Conservation (phyloP, 2,329 filamentous ascomycete species). For the Phoma herbarum region DNA sequence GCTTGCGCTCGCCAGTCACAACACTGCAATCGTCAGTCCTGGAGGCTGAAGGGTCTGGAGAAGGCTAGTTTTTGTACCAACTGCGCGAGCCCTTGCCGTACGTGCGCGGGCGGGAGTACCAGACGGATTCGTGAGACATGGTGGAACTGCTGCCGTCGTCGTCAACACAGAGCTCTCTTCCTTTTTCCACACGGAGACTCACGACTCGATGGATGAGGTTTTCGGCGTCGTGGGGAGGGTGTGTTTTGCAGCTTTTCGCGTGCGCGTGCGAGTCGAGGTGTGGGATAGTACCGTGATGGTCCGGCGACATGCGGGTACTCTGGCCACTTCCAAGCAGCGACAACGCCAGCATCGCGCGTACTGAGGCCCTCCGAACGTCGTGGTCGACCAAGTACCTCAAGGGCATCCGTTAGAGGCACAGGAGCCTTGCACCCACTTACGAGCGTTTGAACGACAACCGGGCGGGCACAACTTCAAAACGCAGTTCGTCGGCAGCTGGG, state of each 20-base stretch:
- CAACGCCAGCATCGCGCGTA: too few relatives aligned
- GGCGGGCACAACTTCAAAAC: too few relatives aligned
- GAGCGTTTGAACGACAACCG: too few relatives aligned
- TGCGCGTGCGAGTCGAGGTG: neutral
- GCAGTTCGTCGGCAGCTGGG: too few relatives aligned
- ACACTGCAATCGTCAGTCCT: constrained; percentile 25
- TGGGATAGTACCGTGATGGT: neutral
- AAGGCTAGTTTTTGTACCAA: constrained; percentile 75
- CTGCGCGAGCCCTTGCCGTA: constrained; percentile 94
- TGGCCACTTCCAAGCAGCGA: neutral
- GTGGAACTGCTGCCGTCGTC: too few relatives aligned
- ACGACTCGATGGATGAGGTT: neutral
- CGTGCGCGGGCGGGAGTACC: constrained; percentile 94
- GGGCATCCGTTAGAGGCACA: too few relatives aligned
- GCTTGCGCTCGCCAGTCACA: constrained; percentile 41
- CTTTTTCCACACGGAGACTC: too few relatives aligned
- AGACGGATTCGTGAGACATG: constrained; percentile 65
- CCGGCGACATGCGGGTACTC: neutral
- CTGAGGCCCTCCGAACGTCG: too few relatives aligned
- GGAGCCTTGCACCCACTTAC: too few relatives aligned
- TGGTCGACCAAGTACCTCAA: too few relatives aligned
- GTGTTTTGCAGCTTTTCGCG: neutral
- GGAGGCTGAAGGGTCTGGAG: neutral
- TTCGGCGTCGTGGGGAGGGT: too few relatives aligned
- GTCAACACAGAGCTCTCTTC: too few relatives aligned